These are phyloP conservation scores for Zymoseptoria brevis DNA, from an alignment of 2,329 filamentous ascomycete species.

Conservation along the genomic window DNA sequence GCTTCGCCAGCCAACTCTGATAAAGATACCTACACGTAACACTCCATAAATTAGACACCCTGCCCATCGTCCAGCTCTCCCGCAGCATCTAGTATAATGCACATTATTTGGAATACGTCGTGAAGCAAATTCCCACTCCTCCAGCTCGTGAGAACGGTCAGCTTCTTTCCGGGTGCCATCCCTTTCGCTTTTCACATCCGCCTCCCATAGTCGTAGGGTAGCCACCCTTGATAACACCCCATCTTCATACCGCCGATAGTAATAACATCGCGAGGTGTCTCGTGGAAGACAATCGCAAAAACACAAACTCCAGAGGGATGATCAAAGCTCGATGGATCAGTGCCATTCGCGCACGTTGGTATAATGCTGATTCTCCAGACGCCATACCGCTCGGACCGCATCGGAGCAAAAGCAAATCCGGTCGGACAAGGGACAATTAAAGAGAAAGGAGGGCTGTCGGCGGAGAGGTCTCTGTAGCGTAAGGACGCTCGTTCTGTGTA, in stretches of 20 bases:
- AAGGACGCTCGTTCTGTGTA: background rate
- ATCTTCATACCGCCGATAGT: background rate
- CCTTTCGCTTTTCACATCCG: background rate
- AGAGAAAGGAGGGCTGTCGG: background rate
- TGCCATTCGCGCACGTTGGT: slow-evolving; percentile 14
- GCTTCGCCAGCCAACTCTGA: background rate
- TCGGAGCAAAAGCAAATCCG: slow-evolving; percentile 2
- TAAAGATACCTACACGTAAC: background rate
- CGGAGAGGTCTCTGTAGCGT: background rate
- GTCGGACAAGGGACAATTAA: background rate
- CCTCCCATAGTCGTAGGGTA: background rate
- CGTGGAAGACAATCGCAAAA: background rate
- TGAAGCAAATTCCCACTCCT: background rate
- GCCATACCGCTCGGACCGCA: slow-evolving; percentile 4
- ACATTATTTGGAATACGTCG: background rate
- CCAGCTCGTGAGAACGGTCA: background rate
- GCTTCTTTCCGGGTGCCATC: background rate
- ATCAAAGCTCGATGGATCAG: background rate
- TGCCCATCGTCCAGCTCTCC: background rate
- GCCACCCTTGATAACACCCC: background rate
- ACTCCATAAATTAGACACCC: background rate
- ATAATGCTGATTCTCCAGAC: slow-evolving; percentile 15
- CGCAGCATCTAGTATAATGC: background rate
- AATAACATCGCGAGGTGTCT: background rate
- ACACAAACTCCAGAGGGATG: background rate